Evolutionary conservation across 352 stramenopile species (phyloP).

Genomic region (Phytophthora cactorum): DNA sequence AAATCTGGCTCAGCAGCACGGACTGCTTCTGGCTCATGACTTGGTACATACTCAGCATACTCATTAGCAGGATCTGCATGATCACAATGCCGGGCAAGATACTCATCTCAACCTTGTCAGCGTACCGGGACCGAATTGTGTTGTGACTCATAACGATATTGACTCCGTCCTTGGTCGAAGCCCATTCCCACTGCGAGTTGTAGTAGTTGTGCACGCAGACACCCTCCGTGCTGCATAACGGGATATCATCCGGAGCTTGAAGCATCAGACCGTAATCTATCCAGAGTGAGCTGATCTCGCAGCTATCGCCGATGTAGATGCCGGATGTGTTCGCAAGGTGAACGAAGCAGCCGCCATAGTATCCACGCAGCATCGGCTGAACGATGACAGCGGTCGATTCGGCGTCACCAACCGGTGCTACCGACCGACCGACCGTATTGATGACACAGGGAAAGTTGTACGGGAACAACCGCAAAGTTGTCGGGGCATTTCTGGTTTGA

Average conservation of each 20-base stretch:
- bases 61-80: slow-evolving; percentile 44
- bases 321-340: slow-evolving; percentile 37
- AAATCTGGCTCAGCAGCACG: slow-evolving; percentile 45
- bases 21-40: slow-evolving; percentile 43
- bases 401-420: slow-evolving; percentile 22
- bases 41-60: slow-evolving; percentile 42
- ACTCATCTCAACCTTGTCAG: slow-evolving; percentile 42
- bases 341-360: slow-evolving; percentile 43
- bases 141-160: slow-evolving; percentile 32
- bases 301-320: slow-evolving; percentile 40
- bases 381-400: slow-evolving; percentile 22
- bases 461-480: slow-evolving; percentile 41
- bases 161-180: slow-evolving; percentile 11
- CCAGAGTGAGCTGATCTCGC: slow-evolving; percentile 34
- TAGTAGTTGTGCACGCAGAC: slow-evolving; percentile 46
- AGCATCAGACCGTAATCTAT: slow-evolving; percentile 44
- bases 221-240: slow-evolving; percentile 32
- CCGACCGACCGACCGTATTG: slow-evolving; percentile 18
- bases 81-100: slow-evolving; percentile 41
- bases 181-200: slow-evolving; percentile 44
- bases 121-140: slow-evolving; percentile 33
- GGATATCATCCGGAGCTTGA: slow-evolving; percentile 39
- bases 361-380: slow-evolving; percentile 40
- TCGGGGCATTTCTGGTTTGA: slow-evolving; percentile 41
- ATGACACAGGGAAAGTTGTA: slow-evolving; percentile 45